Percentiles rank a stretch among this genome's conserved stretches.
Evolutionary conservation across 805 yeast genomes (phyloP).

Genomic region (Ogataea siamensis): DNA sequence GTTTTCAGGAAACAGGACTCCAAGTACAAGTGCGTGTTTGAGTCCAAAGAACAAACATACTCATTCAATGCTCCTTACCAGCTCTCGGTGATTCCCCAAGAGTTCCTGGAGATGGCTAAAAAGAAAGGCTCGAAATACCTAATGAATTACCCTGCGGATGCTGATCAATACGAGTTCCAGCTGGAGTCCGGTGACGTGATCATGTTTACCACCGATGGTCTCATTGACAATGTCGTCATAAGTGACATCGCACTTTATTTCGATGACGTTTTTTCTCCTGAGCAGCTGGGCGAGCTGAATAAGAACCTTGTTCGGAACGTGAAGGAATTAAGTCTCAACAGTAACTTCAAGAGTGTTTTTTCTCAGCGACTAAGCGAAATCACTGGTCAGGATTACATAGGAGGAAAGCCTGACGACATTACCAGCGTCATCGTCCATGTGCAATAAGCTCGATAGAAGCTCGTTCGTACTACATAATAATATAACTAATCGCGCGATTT

Average conservation of each 20-base stretch:
- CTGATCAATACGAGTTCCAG: slow-evolving; percentile 66
- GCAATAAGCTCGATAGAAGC: slow-evolving; percentile 18
- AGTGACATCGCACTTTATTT: slow-evolving; percentile 71
- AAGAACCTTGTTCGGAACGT: slow-evolving; percentile 63
- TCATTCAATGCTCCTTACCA: slow-evolving; percentile 92
- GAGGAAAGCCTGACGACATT: slow-evolving; percentile 96
- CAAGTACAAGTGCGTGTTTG: slow-evolving; percentile 48
- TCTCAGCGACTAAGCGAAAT: slow-evolving; percentile 70
- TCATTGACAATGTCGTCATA: slow-evolving; percentile 77
- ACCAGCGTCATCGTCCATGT: slow-evolving; percentile 77
- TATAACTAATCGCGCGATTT: background rate
- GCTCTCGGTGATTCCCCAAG: slow-evolving; percentile 75
- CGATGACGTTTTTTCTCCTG: slow-evolving; percentile 47
- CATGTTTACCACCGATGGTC: slow-evolving; percentile 90
- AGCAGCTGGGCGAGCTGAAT: slow-evolving; percentile 46
- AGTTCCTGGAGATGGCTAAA: slow-evolving; percentile 51
- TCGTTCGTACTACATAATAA: background rate
- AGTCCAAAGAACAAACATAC: slow-evolving; percentile 77
- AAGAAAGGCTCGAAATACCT: slow-evolving; percentile 60
- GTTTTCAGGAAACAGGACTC: slow-evolving; percentile 53
- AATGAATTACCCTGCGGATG: slow-evolving; percentile 64
- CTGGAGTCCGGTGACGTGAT: slow-evolving; percentile 71
- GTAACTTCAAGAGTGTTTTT: slow-evolving; percentile 77
- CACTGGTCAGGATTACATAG: slow-evolving; percentile 68
- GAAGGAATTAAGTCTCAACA: slow-evolving; percentile 66